A percentile compares a stretch with the other conserved stretches of the same genome.
Evolutionary conservation across 2,329 filamentous ascomycete genomes (phyloP).

Genomic region (Calonectria multiphialidica): DNA sequence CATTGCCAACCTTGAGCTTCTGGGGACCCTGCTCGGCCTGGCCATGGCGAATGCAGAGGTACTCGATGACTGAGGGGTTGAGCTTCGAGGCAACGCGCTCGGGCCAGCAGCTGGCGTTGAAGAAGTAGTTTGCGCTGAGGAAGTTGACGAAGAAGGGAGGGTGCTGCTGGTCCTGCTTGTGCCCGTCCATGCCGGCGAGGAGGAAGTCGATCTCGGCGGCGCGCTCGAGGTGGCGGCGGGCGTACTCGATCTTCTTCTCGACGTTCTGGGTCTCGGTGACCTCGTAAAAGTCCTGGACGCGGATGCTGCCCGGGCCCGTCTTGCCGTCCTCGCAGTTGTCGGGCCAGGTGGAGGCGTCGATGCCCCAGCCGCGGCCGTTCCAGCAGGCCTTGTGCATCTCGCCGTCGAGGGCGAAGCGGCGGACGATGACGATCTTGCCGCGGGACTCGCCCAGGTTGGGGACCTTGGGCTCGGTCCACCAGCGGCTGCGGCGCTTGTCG

Average conservation of each 20-base stretch:
- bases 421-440: constrained; percentile 85
- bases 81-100: constrained; percentile 89
- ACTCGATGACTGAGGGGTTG: constrained; percentile 80
- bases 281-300: constrained; percentile 96
- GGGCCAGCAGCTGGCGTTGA: constrained; percentile 92
- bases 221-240: constrained; percentile 81
- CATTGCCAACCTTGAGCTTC: constrained; percentile 72
- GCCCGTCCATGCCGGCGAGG: constrained; percentile 52
- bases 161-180: constrained; percentile 44
- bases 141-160: constrained; percentile 91
- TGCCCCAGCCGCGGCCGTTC: constrained; percentile 65
- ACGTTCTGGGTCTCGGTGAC: constrained; percentile 82
- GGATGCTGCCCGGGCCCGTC: constrained; percentile 78
- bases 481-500: constrained; percentile 66
- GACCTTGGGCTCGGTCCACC: constrained; percentile 84
- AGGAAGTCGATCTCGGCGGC: constrained; percentile 67
- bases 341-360: constrained; percentile 79
- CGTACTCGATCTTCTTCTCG: constrained; percentile 81
- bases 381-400: constrained; percentile 61
- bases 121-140: constrained; percentile 92
- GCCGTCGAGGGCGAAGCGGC: constrained; percentile 79
- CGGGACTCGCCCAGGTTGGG: constrained; percentile 84
- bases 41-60: constrained; percentile 70
- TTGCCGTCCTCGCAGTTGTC: constrained; percentile 87
- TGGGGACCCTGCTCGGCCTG: constrained; percentile 62